Evolutionary conservation across 2,329 filamentous ascomycete genomes (phyloP), one percentile per base, ranked within the genome.

Genomic region (Rutstroemia sp.): DNA sequence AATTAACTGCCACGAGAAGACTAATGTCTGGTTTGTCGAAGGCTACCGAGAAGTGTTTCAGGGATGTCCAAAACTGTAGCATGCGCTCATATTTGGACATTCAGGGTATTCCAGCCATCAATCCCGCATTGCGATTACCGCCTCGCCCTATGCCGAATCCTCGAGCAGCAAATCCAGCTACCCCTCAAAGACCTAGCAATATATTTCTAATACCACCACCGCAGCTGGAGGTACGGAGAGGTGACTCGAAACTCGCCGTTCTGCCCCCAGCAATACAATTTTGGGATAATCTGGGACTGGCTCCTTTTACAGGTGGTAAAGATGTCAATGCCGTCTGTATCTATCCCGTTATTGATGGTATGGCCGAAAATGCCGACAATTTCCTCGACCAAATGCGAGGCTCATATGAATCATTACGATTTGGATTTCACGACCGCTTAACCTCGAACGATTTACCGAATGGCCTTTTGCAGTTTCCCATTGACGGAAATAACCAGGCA

Each of bases 211-310:
- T 94, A 2, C 79, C 81, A 1, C 75, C 83, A 0, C 88, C 89
- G 1, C 85, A 88, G 64, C 73, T 94, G 39, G 84, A 89, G 61
- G 75, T 95, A 10, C 84, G 85, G 49, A 79, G 89, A 53, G 81
- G 83, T 19, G 86, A 90, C 40, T 78, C 78, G 1, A 81, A 80
- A 48, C 79, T 91, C 56, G 89, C 90, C 10, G 76, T 95, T 40
- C 75, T 92, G 21, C 87, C 89, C 2, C 81, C 88, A 0, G 86
- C 88, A 0, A 74, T 92, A 19, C 74, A 79, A 1, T 95, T 94
- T 66, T 95, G 89, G 90, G 89, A 94, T 67, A 84, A 85, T 48
- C 73, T 95, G 17, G 87, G 88, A 0, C 76, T 95, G 1, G 82
- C 82, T 1, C 89, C 89, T 3, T 81, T 82, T 8, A 82, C 82